phyloP scores from a whole-genome alignment of 2,329 filamentous ascomycete species.

The Neofusicoccum umdonicola region DNA sequence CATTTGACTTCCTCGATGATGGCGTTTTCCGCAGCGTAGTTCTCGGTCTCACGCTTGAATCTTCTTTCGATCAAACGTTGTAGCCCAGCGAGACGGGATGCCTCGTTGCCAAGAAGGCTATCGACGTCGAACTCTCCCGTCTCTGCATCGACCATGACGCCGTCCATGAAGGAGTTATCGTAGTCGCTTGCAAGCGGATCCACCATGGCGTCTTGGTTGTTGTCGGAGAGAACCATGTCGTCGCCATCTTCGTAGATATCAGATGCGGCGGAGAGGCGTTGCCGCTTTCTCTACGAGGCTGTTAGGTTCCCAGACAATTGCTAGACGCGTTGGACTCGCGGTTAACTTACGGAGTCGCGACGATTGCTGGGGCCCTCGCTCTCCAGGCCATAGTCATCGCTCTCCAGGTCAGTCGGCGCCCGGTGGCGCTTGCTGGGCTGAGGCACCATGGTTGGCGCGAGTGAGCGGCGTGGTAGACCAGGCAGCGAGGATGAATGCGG shows the following conservation, averaged over 20 bases:
- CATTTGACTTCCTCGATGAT: slow-evolving; percentile 87
- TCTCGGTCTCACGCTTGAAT: slow-evolving; percentile 39
- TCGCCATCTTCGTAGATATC: not conserved
- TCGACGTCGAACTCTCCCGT: not conserved
- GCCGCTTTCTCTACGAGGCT: slow-evolving; percentile 4
- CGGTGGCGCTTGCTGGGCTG: slow-evolving; percentile 8
- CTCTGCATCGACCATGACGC: not conserved
- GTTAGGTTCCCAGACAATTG: not conserved
- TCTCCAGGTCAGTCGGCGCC: not conserved
- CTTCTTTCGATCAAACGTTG: slow-evolving; percentile 1
- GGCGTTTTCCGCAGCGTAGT: slow-evolving; percentile 74
- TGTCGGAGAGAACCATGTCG: not conserved
- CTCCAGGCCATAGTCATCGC: not conserved
- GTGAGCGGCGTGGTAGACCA: not conserved
- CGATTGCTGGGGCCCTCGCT: not conserved
- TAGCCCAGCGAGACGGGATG: not conserved
- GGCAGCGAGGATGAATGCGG: not conserved
- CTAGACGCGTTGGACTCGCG: not conserved
- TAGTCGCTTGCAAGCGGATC: not conserved
- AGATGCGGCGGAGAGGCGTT: not conserved
- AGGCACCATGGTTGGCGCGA: slow-evolving; percentile 3
- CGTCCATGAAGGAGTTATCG: not conserved
- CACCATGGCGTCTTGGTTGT: not conserved
- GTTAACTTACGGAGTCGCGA: slow-evolving; percentile 4
- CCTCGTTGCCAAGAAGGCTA: not conserved